Evolutionary conservation across 192 early-diverging fungal species (phyloP), one percentile per base, ranked within the genome.

Genomic region (Linnemannia elongata): DNA sequence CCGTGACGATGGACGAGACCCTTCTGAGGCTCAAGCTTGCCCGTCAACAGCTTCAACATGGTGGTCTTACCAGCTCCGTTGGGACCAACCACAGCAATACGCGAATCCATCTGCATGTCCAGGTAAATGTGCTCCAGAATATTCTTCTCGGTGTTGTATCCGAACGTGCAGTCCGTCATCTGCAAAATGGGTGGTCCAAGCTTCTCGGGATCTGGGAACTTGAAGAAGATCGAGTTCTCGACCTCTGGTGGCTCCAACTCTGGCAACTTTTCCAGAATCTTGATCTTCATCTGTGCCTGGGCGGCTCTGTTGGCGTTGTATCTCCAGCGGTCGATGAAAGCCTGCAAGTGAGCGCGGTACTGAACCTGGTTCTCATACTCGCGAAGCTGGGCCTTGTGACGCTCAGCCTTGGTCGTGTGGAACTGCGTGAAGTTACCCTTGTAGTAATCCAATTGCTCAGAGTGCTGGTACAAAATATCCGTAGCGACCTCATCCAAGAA

Each of bases 11-110:
- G 93, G 15, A 97, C 94, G 52, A 96, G 89, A 42, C 99, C 99
- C 15, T 80, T 77, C 15, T 89, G 90, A 17, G 99, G 97, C 47
- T 95, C 89, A n/a, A 97, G 90, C 83, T 96, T 92, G 69, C 94
- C 96, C 20, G 95, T 98, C 75, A 99, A 90, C 41, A 99, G 90
- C 81, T 98, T 96, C 52, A 99, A 92, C 92, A 99, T 90, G 13
- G 99, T 99, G 1, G 98, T 96, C 90, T 99, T 99, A 82, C 97
- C 98, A 20, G 98, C 97, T 55, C 99, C 99, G 92, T 99, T 99
- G 71, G 99, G 97, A 74, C 99, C 99, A 33, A 99, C 98, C 75
- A 99, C 94, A n/a, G 97, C 99, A 87, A 99, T 96, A 42, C 98
- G 97, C 35, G 96, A 95, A 82, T 99, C 97, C 96, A 99, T 96